Base-by-base conservation (phyloP, 768 basidiomycete species). In the Tulasnella sp. region DNA sequence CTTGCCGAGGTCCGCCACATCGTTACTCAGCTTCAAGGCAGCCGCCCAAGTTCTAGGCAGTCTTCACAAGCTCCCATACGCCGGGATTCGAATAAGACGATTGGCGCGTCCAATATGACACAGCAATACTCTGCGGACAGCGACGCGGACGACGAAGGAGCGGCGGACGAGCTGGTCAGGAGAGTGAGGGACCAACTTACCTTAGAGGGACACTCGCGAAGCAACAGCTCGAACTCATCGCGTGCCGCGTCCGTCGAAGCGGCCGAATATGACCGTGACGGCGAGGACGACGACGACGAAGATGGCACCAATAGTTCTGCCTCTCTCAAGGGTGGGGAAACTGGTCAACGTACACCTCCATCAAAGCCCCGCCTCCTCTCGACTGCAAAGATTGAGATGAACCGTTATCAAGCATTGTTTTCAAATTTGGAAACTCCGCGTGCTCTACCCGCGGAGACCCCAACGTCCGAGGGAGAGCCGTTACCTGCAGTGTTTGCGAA, bases 131-230 rank as follows among this genome's bases (percentile, higher is more conserved):
- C 67, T 34, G 67, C 38, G 3, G 75, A 76, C 37, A 76, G 75
- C 45, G 75, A 76, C 45, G 75, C 75, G 34, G 75, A 76, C 36
- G 75, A 76, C 67, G 75, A 76, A 52, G 67, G 69, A 7, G 15
- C 19, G 39, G 75, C 75, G 38, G 75, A 76, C 25, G 75, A 76
- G 34, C 64, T 68, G 29, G 69, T 68, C 37, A 37, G 75, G 67
- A 71, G 67, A 25, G 38, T 52, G 75, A 68, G 45, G 67, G 75
- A 69, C 38, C 64, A 68, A 42, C 38, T 40, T 36, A 12, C 45
- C 36, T 70, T 42, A 34, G 64, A 73, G 39, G 69, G 29, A 29
- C 36, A 54, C 45, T 74, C 73, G 31, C 29, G 54, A 38, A 58
- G 52, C 52, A 54, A 42, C 17, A 74, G 73, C 73, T 42, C 75